Percentiles rank a stretch among this genome's conserved stretches.
These are phyloP conservation scores for Sechiopsis laciniata DNA, from an alignment of 306 rosid genomes.

Conservation along the genomic window DNA sequence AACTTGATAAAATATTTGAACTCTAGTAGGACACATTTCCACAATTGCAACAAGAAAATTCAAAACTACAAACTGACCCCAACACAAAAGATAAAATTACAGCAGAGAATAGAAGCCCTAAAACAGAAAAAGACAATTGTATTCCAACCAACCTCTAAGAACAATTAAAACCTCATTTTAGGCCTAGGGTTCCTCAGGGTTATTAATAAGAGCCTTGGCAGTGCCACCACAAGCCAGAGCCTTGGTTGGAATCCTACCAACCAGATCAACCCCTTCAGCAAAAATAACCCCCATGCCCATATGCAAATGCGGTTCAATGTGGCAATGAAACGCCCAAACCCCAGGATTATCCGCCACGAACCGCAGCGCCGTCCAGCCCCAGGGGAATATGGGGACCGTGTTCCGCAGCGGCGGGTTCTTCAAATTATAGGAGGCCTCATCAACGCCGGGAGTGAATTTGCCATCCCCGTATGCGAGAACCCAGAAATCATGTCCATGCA, in stretches of 20 bases:
- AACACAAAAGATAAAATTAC: too few species aligned
- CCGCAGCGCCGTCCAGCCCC: conserved; percentile 77
- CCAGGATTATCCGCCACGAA: conserved; percentile 80
- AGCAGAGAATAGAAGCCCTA: too few species aligned
- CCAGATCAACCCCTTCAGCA: conserved; percentile 42
- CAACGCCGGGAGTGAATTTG: conserved; percentile 28
- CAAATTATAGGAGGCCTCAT: conserved; percentile 40
- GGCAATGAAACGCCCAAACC: conserved; percentile 90
- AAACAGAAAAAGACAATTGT: too few species aligned
- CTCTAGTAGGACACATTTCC: too few species aligned
- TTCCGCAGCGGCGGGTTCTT: conserved; percentile 64
- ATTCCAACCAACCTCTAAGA: too few species aligned
- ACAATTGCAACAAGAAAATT: too few species aligned
- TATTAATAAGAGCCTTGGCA: not conserved
- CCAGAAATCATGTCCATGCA: conserved; percentile 93
- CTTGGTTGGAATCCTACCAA: conserved; percentile 31
- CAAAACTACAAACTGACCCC: too few species aligned
- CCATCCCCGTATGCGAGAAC: conserved; percentile 81
- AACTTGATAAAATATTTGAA: too few species aligned
- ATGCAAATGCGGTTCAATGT: conserved; percentile 80
- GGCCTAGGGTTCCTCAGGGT: not conserved
- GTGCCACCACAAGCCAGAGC: conserved; percentile 59
- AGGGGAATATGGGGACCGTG: conserved; percentile 57
- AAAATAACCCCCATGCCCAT: conserved; percentile 91
- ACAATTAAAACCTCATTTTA: too few species aligned